Evolutionary conservation across 192 early-diverging fungal genomes (phyloP), one percentile per base, ranked within the genome.

Genomic region (Coemansia sp.): DNA sequence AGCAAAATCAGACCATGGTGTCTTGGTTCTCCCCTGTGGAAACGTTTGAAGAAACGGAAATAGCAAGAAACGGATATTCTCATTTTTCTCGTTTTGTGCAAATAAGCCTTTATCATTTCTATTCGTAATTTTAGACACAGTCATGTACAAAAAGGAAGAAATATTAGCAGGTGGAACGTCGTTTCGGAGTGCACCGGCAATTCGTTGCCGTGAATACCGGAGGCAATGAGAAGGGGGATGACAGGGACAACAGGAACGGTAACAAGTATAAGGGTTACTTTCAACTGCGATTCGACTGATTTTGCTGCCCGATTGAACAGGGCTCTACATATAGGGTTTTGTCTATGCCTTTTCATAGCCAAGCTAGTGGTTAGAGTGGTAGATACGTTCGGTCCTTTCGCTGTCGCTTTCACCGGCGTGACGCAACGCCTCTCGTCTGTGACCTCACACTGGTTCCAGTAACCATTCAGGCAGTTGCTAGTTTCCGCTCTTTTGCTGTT

Each of bases 11-110:
- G 42, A 4, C 42, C 17, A 17, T 13, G 0, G 42, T 45, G 42
- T 13, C 42, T 45, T 17, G 42, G 14, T 17, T 17, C 4, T 17
- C 42, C 42, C 3, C 4, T 10, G 46, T 46, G 46, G 7, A 33
- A 7, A 49, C 53, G 65, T 48, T 60, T 49, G 45, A 25, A 67
- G 45, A 49, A 23, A 25, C 41, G 46, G 57, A 49, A 58, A 60
- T 34, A 60, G 35, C 13, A 42, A 32, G 19, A 60, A 32, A 43
- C 43, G 43, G 43, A 60, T 43, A 45, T 40, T 43, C 3, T 20
- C 23, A 52, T 5, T 25, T 50, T 38, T 38, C 5, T 38, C 4
- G 5, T 7, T 38, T 40, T 13, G 11, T 13, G 14, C 14, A 13
- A 17, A 13, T 40, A 13, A 45, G 15, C 4, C 7, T 45, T 29